Evolutionary conservation across 2,329 filamentous ascomycete species (phyloP).

Genomic region (Dichotomopilus funicola): DNA sequence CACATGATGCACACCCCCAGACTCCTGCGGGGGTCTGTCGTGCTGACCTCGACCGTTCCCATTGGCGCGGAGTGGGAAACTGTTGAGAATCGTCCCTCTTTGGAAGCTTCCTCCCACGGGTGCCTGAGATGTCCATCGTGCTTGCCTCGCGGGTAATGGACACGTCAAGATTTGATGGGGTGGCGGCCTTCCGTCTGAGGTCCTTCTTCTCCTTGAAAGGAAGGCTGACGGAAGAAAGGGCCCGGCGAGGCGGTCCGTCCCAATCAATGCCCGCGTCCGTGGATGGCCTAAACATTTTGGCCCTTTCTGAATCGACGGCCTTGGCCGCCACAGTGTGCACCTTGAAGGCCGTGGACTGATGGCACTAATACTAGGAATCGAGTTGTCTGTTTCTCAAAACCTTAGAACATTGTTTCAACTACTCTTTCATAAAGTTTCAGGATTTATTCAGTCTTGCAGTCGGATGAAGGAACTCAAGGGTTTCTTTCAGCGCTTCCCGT

Average conservation of each 20-base stretch:
- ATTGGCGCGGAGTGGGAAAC: too few relatives aligned
- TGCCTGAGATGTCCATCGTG: too few relatives aligned
- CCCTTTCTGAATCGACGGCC: background rate
- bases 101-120: too few relatives aligned
- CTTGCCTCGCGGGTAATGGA: too few relatives aligned
- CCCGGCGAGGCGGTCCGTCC: background rate
- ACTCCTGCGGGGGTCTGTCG: background rate
- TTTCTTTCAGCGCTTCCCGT: background rate
- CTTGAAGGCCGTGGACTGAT: background rate
- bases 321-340: background rate
- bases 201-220: too few relatives aligned
- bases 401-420: background rate
- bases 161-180: too few relatives aligned
- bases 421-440: background rate
- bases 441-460: background rate
- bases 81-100: too few relatives aligned
- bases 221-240: too few relatives aligned
- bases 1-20: background rate
- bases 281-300: conserved; percentile 5
- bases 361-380: background rate
- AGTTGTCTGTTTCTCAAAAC: background rate
- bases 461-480: background rate
- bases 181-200: too few relatives aligned
- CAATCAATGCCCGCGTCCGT: background rate
- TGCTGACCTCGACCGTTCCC: background rate